These are phyloP conservation scores for Termitomyces sp. DNA, from an alignment of 768 basidiomycete species.

Conservation along the genomic window DNA sequence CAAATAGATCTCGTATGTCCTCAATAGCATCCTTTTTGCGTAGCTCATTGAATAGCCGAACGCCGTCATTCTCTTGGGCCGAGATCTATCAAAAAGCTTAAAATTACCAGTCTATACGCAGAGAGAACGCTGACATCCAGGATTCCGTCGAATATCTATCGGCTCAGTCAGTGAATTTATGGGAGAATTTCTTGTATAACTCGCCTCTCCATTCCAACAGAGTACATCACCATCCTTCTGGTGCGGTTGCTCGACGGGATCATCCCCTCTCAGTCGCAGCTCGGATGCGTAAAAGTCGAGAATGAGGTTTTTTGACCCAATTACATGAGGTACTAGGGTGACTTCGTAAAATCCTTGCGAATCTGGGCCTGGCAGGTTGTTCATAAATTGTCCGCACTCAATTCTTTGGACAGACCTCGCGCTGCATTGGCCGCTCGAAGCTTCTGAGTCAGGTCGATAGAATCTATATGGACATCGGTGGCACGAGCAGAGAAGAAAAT, in stretches of 20 bases:
- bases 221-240: constrained; percentile 47
- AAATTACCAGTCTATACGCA: neutral
- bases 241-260: constrained; percentile 66
- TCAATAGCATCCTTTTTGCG: constrained; percentile 23
- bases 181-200: constrained; percentile 16
- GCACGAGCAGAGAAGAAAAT: constrained; percentile 47
- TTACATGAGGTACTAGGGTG: constrained; percentile 4
- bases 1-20: constrained; percentile 47
- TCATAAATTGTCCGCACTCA: neutral
- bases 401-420: constrained; percentile 40
- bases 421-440: constrained; percentile 46
- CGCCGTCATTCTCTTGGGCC: constrained; percentile 67
- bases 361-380: constrained; percentile 54
- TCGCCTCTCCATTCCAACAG: constrained; percentile 83
- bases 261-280: constrained; percentile 60
- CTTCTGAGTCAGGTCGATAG: constrained; percentile 21
- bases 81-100: constrained; percentile 36
- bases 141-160: constrained; percentile 69
- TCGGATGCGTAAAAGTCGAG: constrained; percentile 70
- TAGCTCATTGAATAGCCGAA: constrained; percentile 37
- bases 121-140: constrained; percentile 43
- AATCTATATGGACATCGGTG: constrained; percentile 10
- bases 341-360: constrained; percentile 33
- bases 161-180: neutral
- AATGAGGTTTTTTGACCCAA: constrained; percentile 13